A percentile compares a stretch with the other conserved stretches of the same genome.
Evolutionary conservation across 139 green algal species (phyloP).

Genomic region (Eudorina sp.): DNA sequence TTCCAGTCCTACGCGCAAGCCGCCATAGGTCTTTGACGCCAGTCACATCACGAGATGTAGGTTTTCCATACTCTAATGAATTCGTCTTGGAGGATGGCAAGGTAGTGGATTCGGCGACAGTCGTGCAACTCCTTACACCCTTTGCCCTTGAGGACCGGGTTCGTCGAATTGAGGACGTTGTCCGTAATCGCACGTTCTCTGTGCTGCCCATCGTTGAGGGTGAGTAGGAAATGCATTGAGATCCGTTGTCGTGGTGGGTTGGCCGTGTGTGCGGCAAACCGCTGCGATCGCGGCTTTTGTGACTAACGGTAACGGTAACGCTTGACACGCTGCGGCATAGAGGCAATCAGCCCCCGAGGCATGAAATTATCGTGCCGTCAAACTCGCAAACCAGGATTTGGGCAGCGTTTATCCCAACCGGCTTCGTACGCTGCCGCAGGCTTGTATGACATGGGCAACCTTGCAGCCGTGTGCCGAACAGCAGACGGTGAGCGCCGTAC

Average conservation of each 20-base stretch:
- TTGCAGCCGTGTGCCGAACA: constrained; percentile 78
- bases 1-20: neutral
- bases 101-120: neutral
- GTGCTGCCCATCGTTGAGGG: constrained; percentile 66
- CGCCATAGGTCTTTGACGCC: constrained; percentile 1
- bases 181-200: constrained; percentile 41
- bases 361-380: too few relatives aligned
- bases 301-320: too few relatives aligned
- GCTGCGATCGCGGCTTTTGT: too few relatives aligned
- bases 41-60: neutral
- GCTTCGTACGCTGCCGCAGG: constrained; percentile 44
- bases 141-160: constrained; percentile 47
- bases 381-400: too few relatives aligned
- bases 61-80: constrained; percentile 27
- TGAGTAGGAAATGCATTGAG: neutral
- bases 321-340: too few relatives aligned
- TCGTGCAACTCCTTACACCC: neutral
- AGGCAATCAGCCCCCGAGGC: too few relatives aligned
- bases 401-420: too few relatives aligned
- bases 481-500: constrained; percentile 71
- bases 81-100: neutral
- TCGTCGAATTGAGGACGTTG: constrained; percentile 30
- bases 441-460: constrained; percentile 86
- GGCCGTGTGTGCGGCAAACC: too few relatives aligned
- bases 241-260: too few relatives aligned